phyloP scores from a whole-genome alignment of 768 basidiomycete species.

The Lyophyllum decastes region DNA sequence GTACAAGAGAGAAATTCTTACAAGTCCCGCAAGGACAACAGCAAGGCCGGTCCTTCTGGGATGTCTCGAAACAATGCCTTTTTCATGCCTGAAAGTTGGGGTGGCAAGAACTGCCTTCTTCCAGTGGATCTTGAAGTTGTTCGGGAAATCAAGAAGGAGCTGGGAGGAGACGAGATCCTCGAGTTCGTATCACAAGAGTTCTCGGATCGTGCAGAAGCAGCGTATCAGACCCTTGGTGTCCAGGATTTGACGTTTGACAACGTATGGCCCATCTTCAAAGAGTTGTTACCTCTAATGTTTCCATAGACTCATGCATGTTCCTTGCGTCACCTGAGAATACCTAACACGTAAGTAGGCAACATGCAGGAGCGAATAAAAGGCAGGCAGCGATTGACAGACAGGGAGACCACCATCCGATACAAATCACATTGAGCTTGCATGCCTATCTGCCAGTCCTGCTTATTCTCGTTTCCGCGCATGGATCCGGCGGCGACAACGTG shows the following conservation, averaged over 20 bases:
- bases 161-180: constrained; percentile 17
- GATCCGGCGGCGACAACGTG: too few relatives aligned
- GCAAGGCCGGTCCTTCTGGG: constrained; percentile 35
- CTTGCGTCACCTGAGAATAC: too few relatives aligned
- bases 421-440: too few relatives aligned
- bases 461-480: too few relatives aligned
- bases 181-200: constrained; percentile 15
- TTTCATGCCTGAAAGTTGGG: constrained; percentile 22
- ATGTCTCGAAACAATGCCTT: constrained; percentile 35
- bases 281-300: constrained; percentile 2
- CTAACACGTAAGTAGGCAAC: too few relatives aligned
- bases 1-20: constrained; percentile 24
- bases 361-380: too few relatives aligned
- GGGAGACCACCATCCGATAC: too few relatives aligned
- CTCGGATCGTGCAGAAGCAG: not conserved
- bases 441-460: too few relatives aligned
- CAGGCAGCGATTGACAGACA: too few relatives aligned
- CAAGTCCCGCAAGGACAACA: constrained; percentile 29
- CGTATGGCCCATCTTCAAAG: constrained; percentile 2
- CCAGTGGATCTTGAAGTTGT: too few relatives aligned
- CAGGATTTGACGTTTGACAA: not conserved
- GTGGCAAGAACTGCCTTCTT: constrained; percentile 19
- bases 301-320: too few relatives aligned
- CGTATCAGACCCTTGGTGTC: not conserved
- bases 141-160: too few relatives aligned